Evolutionary conservation across 2,329 filamentous ascomycete species (phyloP), one percentile per base, ranked within the genome.

Genomic region (Penicillium sumatraense): DNA sequence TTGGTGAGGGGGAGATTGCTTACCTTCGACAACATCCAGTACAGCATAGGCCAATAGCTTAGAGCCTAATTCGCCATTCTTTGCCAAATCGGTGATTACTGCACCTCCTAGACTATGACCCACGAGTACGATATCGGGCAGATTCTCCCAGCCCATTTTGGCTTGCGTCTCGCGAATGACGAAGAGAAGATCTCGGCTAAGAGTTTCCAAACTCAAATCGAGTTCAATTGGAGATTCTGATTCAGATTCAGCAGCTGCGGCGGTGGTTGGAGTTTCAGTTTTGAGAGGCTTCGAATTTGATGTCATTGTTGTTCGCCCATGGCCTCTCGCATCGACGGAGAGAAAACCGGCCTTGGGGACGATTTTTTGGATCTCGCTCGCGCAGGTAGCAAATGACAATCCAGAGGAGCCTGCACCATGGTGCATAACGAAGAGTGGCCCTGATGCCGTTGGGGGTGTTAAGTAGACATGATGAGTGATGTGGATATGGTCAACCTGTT

Each of bases 391-490:
- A 75, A 98, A 99, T 2, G 92, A 96, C 55, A 98, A 83, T 6
- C 90, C 96, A 0, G 93, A 96, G 3, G 93, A 96, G 14, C 95
- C 95, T 36, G 91, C 95, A 35, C 95, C 95, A 75, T 99, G 95
- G 71, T 99, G 95, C 76, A 90, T 91, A 56, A 98, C 89, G 73
- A 99, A 93, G 5, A 99, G 80, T 0, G 93, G 92, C 0, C 89
- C 90, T 58, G 83, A 83, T 33, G 83, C 86, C 1, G 72, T 68
- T 1, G 93, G 93, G 1, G 92, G 91, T 18, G 87, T 96, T 40
- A 98, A 81, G 73, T 98, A 98, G 54, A 86, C 90, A 78, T 99
- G 95, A 69, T 93, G 89, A 49, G 81, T 84, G 38, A 91, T 83
- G 20, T 77, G 72, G 33, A 74, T 58, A 18, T 65, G 69, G 33